These are phyloP conservation scores for barrel medic (Medicago truncatula) DNA, from an alignment of 306 rosid genomes.

Conservation along the genomic window MtrunA17r5.0-ANR NC_053048.1:22918001-22918500, in stretches of 20 bases:
- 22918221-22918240: conserved; percentile 44
- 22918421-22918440: too few species aligned
- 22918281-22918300: conserved; percentile 30
- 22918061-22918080: too few species aligned
- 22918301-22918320: conserved; percentile 35
- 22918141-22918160: neutral
- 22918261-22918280: conserved; percentile 48
- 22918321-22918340: conserved; percentile 33
- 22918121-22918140: neutral
- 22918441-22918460: too few species aligned
- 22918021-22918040: neutral
- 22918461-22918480: too few species aligned
- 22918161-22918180: neutral
- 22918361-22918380: neutral
- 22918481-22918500: too few species aligned
- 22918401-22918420: too few species aligned
- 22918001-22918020: neutral
- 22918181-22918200: neutral
- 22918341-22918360: conserved; percentile 22
- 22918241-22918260: conserved; percentile 42
- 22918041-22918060: neutral
- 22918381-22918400: neutral
- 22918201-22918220: conserved; percentile 30
- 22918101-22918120: too few species aligned
- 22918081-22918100: too few species aligned